Evolutionary conservation across 768 basidiomycete species (phyloP).

Genomic region (Pleurotus djamor): DNA sequence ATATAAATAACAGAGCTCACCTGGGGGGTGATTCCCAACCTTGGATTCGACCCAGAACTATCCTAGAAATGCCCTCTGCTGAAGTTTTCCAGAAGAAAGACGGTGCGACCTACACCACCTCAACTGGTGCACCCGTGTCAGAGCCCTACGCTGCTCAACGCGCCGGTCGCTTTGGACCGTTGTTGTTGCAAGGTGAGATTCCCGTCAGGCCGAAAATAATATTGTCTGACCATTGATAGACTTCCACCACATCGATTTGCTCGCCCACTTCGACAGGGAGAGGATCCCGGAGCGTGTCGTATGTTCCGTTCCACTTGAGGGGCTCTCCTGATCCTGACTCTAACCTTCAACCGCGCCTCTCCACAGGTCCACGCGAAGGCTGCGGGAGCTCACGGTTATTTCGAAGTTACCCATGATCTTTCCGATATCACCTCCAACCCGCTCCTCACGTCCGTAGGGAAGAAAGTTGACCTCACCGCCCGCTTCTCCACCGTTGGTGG

Average conservation of each 20-base stretch:
- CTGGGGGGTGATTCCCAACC: background rate
- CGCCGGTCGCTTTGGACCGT: slow-evolving; percentile 73
- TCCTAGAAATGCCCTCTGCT: slow-evolving; percentile 56
- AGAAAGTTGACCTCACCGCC: slow-evolving; percentile 70
- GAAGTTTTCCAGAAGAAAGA: slow-evolving; percentile 54
- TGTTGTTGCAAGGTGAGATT: slow-evolving; percentile 76
- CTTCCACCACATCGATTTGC: slow-evolving; percentile 85
- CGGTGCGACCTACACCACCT: slow-evolving; percentile 77
- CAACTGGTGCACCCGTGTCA: slow-evolving; percentile 74
- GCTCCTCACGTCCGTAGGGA: slow-evolving; percentile 41
- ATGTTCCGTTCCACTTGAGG: slow-evolving; percentile 21
- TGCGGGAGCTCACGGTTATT: slow-evolving; percentile 90
- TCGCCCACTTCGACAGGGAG: slow-evolving; percentile 93
- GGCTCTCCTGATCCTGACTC: slow-evolving; percentile 22
- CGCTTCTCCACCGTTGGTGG: slow-evolving; percentile 96
- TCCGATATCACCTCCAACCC: slow-evolving; percentile 74
- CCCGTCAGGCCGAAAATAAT: no score
- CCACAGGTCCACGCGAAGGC: slow-evolving; percentile 86
- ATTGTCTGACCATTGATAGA: slow-evolving; percentile 38
- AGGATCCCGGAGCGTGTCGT: slow-evolving; percentile 95
- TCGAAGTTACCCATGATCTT: slow-evolving; percentile 85
- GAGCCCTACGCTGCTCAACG: slow-evolving; percentile 82
- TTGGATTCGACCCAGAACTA: slow-evolving; percentile 9
- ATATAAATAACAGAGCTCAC: background rate
- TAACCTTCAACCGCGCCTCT: slow-evolving; percentile 1